These are phyloP conservation scores for Phanerochaete carnosa DNA, from an alignment of 768 basidiomycete species.

Conservation along the genomic window DNA sequence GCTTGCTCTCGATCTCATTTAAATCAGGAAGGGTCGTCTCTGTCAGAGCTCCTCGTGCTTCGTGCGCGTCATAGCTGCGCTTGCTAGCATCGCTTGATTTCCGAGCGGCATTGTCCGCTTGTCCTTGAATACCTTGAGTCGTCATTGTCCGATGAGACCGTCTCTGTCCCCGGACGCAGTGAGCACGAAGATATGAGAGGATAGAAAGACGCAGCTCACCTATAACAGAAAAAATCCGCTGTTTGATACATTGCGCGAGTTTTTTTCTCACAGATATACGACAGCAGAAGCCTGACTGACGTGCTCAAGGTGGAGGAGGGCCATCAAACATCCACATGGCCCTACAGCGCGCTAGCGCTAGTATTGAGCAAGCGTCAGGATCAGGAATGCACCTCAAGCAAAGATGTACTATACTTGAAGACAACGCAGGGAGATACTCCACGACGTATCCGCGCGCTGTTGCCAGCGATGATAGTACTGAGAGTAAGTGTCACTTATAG, in stretches of 20 bases:
- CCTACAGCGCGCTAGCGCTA: background rate
- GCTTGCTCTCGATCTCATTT: background rate
- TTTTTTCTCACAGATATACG: background rate
- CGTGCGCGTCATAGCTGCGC: background rate
- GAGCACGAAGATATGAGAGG: background rate
- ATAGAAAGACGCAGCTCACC: background rate
- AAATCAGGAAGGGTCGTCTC: background rate
- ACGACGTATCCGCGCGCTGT: too few relatives aligned
- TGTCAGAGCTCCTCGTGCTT: background rate
- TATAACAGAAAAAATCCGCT: background rate
- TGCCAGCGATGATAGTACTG: too few relatives aligned
- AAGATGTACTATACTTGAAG: too few relatives aligned
- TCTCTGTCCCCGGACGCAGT: background rate
- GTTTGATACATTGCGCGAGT: background rate
- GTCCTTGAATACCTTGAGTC: background rate
- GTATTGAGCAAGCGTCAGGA: too few relatives aligned
- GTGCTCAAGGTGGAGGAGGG: background rate
- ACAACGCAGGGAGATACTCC: too few relatives aligned
- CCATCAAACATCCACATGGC: background rate
- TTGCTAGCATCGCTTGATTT: background rate
- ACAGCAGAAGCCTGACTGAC: background rate
- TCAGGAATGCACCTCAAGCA: too few relatives aligned
- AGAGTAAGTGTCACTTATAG: too few relatives aligned
- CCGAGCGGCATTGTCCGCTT: background rate
- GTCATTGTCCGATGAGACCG: background rate